A percentile compares a stretch with the other conserved stretches of the same genome.
Conservation (phyloP, 345 rosid genomes). For the Bruguiera gymnorhiza region DNA sequence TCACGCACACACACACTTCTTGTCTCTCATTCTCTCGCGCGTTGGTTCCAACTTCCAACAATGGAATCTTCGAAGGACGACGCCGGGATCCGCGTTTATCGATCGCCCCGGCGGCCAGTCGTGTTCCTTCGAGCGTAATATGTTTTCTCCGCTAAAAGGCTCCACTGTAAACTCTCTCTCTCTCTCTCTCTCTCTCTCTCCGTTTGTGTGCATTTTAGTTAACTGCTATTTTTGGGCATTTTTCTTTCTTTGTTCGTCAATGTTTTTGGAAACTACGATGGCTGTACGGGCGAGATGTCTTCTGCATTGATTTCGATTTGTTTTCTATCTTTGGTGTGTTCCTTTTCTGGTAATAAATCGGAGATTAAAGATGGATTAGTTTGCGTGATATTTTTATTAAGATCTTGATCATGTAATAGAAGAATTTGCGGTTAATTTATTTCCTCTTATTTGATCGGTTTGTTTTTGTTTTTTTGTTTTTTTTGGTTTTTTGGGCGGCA, state of each 20-base stretch:
- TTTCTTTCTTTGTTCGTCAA: background rate
- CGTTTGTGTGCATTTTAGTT: background rate
- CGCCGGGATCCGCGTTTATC: conserved; percentile 57
- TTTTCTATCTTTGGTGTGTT: background rate
- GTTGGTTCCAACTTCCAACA: conserved; percentile 15
- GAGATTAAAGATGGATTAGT: too few species aligned
- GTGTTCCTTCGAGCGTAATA: conserved; percentile 23
- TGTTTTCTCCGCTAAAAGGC: background rate
- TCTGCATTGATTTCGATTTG: background rate
- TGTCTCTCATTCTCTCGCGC: conserved; percentile 21
- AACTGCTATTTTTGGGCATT: background rate
- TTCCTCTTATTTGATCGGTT: too few species aligned
- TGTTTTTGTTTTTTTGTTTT: too few species aligned
- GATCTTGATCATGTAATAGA: too few species aligned
- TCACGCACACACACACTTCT: background rate
- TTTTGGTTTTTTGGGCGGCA: too few species aligned
- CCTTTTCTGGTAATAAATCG: too few species aligned
- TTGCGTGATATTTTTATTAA: too few species aligned
- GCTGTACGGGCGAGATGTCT: background rate
- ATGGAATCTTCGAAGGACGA: conserved; percentile 41
- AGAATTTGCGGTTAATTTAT: too few species aligned
- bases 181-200: background rate
- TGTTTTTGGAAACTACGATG: background rate
- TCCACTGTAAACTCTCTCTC: conserved; percentile 9
- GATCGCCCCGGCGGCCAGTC: conserved; percentile 31